Evolutionary conservation across 345 rosid genomes (phyloP), one percentile per base, ranked within the genome.

Genomic region (Rhodamnia rubescens): DNA sequence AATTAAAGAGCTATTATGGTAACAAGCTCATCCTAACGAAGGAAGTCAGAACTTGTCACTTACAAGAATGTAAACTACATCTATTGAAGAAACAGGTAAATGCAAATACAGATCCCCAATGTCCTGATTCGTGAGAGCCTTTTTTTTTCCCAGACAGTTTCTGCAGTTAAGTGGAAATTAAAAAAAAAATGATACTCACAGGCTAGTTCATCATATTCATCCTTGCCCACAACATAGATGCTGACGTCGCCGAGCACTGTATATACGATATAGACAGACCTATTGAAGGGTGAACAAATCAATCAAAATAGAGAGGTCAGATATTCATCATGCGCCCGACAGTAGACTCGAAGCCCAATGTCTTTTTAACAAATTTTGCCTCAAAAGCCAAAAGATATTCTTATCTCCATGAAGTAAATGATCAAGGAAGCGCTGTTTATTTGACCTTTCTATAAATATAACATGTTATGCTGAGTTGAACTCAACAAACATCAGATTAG

Each of bases 141-240:
- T 26, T 69, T 69, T 69, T 5, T 69, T 69, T 69, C 47, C 44
- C 78, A 27, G 44, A 82, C 12, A 52, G 40, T 54, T 82, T 27
- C 57, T 15, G 15, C 32, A 57, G 80, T 27, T 55, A 52, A 27
- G 44, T 27, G 18, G 58, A 42, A 85, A 32, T 59, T 52, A 16
- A 27, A 27, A 82, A 74, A n/a, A 83, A 86, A 42, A 29, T 21
- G 52, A 81, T 82, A 89, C 99, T 93, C 90, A 96, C 98, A 93
- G 69, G 98, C 99, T 90, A 97, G 99, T 88, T 96, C 99, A 91
- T 98, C 99, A 83, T 98, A 98, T 85, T 93, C 97, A 88, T 98
- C 99, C 92, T 98, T 98, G 86, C 99, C 99, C 88, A 94, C 98
- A 86, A 91, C 92, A 89, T 87, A 96, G 87, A 98, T 89, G 92